Conservation (phyloP, 1,139 yeast species). For the Diutina pseudorugosa region DNA sequence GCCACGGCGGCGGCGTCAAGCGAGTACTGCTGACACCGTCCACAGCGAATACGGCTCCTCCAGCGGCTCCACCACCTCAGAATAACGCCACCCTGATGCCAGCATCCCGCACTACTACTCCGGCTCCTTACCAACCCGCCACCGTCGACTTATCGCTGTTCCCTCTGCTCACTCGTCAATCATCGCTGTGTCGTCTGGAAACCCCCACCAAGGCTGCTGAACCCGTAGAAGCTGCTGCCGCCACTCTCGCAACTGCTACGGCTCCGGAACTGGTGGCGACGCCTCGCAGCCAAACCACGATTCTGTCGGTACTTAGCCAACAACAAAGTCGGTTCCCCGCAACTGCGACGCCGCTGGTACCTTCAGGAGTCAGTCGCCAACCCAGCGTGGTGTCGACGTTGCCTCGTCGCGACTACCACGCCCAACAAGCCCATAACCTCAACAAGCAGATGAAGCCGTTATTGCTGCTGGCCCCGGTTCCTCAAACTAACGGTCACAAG, state of each 20-base stretch:
- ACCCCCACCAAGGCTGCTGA: background rate
- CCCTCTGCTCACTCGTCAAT: constrained; percentile 34
- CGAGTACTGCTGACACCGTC: constrained; percentile 6
- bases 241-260: too few species aligned
- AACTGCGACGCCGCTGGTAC: background rate
- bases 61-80: background rate
- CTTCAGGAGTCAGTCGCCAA: background rate
- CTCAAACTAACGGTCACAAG: background rate
- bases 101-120: background rate
- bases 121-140: constrained; percentile 37
- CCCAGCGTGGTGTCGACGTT: background rate
- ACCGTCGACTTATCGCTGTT: constrained; percentile 39
- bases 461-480: background rate
- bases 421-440: background rate
- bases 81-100: background rate
- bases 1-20: constrained; percentile 8
- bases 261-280: background rate
- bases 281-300: background rate
- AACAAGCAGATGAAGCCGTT: background rate
- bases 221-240: background rate
- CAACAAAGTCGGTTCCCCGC: background rate
- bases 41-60: constrained; percentile 4
- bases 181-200: background rate
- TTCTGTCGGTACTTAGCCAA: background rate
- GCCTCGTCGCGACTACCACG: constrained; percentile 1